A percentile compares a stretch with the other conserved stretches of the same genome.
Conservation (phyloP, 331 rosid genomes). For the Stylosanthes scabra region DNA sequence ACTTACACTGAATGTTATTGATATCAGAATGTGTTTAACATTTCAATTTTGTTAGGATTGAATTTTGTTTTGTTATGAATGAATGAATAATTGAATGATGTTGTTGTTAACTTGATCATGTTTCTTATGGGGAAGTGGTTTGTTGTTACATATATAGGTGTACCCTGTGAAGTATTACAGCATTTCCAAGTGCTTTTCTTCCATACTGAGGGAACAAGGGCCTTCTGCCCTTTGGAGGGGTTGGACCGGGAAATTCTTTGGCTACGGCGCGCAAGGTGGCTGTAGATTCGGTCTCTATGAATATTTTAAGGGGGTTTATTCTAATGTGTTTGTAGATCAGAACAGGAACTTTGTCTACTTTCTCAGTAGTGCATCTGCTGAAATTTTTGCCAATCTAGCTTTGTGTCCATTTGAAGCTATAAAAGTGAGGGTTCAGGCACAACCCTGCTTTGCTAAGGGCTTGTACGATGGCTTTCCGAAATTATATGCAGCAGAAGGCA, state of each 20-base stretch:
- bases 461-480: conserved; percentile 64
- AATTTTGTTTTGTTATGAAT: no score
- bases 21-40: background rate
- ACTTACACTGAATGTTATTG: no score
- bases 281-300: conserved; percentile 69
- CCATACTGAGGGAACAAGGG: conserved; percentile 62
- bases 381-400: conserved; percentile 64
- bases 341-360: conserved; percentile 54
- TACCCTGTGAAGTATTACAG: conserved; percentile 56
- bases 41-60: conserved; percentile 13
- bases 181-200: conserved; percentile 55
- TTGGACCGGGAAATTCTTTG: conserved; percentile 64
- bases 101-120: conserved; percentile 5
- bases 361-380: conserved; percentile 65
- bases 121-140: conserved; percentile 20
- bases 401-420: conserved; percentile 68
- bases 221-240: conserved; percentile 70
- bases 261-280: conserved; percentile 69
- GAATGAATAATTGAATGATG: conserved; percentile 12
- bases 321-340: conserved; percentile 45
- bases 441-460: conserved; percentile 56
- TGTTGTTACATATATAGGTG: conserved; percentile 53
- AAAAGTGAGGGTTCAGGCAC: conserved; percentile 67
- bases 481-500: conserved; percentile 62
- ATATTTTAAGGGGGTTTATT: conserved; percentile 57